Evolutionary conservation across 2,329 filamentous ascomycete genomes (phyloP).

Genomic region (Curvularia sp.): DNA sequence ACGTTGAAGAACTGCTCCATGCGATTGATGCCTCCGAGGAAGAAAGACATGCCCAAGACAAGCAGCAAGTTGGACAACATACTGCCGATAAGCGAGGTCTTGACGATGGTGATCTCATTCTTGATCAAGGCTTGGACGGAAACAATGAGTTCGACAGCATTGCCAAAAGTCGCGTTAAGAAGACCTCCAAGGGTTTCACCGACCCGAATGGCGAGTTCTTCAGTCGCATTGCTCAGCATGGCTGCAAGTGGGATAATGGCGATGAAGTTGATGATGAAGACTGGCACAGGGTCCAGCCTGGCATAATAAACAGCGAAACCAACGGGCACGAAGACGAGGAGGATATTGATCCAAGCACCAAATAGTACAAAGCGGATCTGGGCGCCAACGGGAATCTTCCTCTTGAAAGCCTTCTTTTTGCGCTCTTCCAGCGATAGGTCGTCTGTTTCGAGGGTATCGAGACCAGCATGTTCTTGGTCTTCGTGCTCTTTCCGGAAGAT

Average conservation of each 20-base stretch:
- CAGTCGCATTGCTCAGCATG: slow-evolving; percentile 85
- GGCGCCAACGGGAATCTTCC: slow-evolving; percentile 44
- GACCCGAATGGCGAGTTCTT: slow-evolving; percentile 79
- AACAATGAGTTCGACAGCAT: slow-evolving; percentile 89
- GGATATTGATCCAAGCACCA: slow-evolving; percentile 84
- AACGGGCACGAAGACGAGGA: slow-evolving; percentile 78
- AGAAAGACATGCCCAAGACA: slow-evolving; percentile 91
- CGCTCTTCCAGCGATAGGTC: slow-evolving; percentile 42
- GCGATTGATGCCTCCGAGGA: slow-evolving; percentile 81
- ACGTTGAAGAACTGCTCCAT: slow-evolving; percentile 89
- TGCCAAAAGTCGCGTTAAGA: slow-evolving; percentile 90
- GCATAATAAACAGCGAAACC: slow-evolving; percentile 77
- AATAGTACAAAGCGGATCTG: slow-evolving; percentile 78
- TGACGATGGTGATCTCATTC: slow-evolving; percentile 80
- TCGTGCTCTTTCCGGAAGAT: slow-evolving; percentile 40
- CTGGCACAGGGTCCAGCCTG: slow-evolving; percentile 40
- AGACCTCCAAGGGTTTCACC: slow-evolving; percentile 89
- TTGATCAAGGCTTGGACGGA: slow-evolving; percentile 82
- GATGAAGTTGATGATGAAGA: slow-evolving; percentile 92
- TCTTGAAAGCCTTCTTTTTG: slow-evolving; percentile 42
- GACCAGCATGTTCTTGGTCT: slow-evolving; percentile 23
- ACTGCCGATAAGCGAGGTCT: slow-evolving; percentile 89
- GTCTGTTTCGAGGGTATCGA: slow-evolving; percentile 31
- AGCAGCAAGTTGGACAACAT: slow-evolving; percentile 91
- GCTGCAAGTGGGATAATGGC: slow-evolving; percentile 90